Evolutionary conservation across 2,329 filamentous ascomycete genomes (phyloP).

Genomic region (Fusarium xylarioides): DNA sequence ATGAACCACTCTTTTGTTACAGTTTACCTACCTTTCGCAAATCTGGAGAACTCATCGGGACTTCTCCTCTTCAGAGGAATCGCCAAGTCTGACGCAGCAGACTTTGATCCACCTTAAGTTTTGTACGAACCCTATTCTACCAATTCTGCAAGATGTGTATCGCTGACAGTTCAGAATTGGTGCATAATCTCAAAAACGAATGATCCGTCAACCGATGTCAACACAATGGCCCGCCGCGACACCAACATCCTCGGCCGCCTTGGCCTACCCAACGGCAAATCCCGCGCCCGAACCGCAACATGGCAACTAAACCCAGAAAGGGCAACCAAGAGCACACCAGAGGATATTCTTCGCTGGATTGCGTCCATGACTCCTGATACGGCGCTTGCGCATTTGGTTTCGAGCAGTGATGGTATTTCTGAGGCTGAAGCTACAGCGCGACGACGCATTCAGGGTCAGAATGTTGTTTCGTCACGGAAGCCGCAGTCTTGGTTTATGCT

Average conservation of each 20-base stretch:
- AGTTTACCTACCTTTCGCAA: neutral
- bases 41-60: neutral
- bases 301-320: neutral
- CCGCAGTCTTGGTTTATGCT: slow-evolving; percentile 3
- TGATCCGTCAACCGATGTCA: neutral
- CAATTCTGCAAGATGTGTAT: no score
- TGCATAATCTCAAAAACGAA: neutral
- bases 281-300: neutral
- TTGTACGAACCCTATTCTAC: neutral
- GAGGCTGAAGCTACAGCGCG: neutral
- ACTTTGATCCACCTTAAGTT: slow-evolving; percentile 2
- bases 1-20: neutral
- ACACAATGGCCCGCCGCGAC: neutral
- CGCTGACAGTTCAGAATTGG: neutral
- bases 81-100: slow-evolving; percentile 2
- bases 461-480: neutral
- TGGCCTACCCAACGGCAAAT: neutral
- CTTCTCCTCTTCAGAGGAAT: slow-evolving; percentile 1
- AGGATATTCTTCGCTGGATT: neutral
- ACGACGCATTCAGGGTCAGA: neutral
- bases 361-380: neutral
- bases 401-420: neutral
- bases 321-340: neutral
- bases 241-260: neutral
- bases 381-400: neutral